Conservation (phyloP, 179 eudicot species). For the Silene noctiflora region DNA sequence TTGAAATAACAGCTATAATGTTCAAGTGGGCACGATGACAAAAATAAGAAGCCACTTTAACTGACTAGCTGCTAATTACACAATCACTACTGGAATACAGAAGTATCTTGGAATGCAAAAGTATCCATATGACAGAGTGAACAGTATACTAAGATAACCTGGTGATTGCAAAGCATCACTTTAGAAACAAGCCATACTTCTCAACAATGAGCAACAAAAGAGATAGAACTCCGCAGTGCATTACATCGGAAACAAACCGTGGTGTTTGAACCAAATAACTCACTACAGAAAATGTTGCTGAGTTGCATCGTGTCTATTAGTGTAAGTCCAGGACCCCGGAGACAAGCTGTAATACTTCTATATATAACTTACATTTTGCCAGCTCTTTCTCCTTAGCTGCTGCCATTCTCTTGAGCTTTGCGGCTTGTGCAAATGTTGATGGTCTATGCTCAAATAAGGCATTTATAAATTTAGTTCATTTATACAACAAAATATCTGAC, state of each 20-base stretch:
- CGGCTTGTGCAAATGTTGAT: conserved; percentile 99
- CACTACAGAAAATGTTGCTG: background rate
- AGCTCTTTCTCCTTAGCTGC: conserved; percentile 90
- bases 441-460: conserved; percentile 49
- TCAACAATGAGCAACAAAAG: background rate
- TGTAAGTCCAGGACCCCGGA: background rate
- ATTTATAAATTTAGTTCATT: background rate
- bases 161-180: background rate
- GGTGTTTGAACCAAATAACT: background rate
- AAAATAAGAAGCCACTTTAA: background rate
- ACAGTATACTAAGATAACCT: background rate
- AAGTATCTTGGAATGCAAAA: background rate
- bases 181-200: background rate
- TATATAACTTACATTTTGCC: conserved; percentile 55
- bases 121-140: background rate
- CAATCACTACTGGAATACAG: background rate
- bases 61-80: background rate
- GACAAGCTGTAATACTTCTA: background rate
- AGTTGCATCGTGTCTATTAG: background rate
- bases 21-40: background rate
- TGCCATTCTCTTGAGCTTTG: conserved; percentile 87
- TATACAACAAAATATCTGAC: background rate
- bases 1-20: background rate
- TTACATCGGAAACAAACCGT: background rate
- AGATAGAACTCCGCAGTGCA: background rate